These are phyloP conservation scores for Aegilops sharonensis DNA, from an alignment of 176 grass and related monocot genomes.

Conservation along the genomic window DNA sequence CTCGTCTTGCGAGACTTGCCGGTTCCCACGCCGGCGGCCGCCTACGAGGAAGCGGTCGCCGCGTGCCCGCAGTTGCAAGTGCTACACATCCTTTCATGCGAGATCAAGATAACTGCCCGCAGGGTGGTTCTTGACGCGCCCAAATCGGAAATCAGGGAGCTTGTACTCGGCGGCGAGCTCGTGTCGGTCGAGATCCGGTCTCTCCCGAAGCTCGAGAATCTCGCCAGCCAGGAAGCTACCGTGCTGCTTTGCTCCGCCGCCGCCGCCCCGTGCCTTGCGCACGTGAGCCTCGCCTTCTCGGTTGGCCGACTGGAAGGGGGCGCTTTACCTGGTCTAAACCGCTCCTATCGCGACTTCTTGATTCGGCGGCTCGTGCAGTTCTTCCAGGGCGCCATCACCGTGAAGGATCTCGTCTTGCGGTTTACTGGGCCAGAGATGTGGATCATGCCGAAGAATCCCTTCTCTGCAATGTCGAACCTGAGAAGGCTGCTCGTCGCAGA, in stretches of 20 bases:
- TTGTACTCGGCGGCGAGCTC: neutral
- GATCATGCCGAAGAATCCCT: neutral
- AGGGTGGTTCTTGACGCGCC: neutral
- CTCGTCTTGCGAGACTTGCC: slow-evolving; percentile 14
- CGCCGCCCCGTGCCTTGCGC: neutral
- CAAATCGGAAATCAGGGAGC: slow-evolving; percentile 22
- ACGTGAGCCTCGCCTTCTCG: neutral
- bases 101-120: accelerated
- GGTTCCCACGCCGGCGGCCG: neutral
- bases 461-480: neutral
- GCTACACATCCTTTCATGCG: slow-evolving; percentile 23
- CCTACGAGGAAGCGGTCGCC: neutral
- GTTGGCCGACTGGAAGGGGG: neutral
- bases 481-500: neutral
- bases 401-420: neutral
- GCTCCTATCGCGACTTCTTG: neutral
- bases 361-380: neutral
- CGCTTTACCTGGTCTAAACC: neutral
- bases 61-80: slow-evolving; percentile 28
- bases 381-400: neutral
- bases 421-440: neutral
- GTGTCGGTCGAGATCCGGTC: neutral
- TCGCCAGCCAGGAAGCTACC: neutral
- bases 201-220: slow-evolving; percentile 25
- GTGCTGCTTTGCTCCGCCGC: neutral